Percentiles rank a stretch among this genome's conserved stretches.
These are phyloP conservation scores for Marasmius sp. DNA, from an alignment of 1,284 basidiomycete genomes.

Conservation along the genomic window DNA sequence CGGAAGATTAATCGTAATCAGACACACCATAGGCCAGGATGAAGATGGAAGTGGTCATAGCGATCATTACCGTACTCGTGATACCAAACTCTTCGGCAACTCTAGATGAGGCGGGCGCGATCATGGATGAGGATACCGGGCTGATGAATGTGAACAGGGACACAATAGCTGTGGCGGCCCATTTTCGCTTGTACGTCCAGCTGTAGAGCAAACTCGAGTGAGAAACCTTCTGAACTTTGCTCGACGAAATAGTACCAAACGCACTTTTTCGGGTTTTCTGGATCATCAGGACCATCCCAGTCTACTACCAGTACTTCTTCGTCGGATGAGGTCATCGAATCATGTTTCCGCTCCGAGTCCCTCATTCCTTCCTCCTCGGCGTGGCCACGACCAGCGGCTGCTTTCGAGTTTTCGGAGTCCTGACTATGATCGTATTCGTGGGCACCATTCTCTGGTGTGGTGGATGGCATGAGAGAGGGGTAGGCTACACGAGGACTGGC, in stretches of 20 bases:
- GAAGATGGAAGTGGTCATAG: slow-evolving; percentile 50
- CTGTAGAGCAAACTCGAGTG: slow-evolving; percentile 14
- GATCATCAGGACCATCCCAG: slow-evolving; percentile 54
- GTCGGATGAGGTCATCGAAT: background rate
- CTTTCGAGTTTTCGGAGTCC: no score
- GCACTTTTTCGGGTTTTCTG: slow-evolving; percentile 55
- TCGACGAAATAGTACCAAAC: slow-evolving; percentile 8
- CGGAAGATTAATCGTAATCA: slow-evolving; percentile 34
- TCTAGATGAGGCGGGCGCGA: slow-evolving; percentile 47
- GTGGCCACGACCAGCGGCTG: no score
- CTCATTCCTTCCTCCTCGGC: no score
- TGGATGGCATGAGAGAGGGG: no score
- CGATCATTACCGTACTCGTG: slow-evolving; percentile 37
- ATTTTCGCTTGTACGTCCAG: slow-evolving; percentile 51
- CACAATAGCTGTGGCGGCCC: slow-evolving; percentile 47
- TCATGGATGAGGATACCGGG: slow-evolving; percentile 53
- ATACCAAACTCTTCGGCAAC: slow-evolving; percentile 44
- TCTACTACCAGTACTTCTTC: slow-evolving; percentile 32
- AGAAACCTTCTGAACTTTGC: background rate
- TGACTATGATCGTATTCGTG: no score
- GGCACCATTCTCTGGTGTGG: no score
- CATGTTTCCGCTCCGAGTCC: background rate
- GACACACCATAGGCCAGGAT: slow-evolving; percentile 46
- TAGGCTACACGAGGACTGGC: no score
- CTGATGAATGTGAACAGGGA: slow-evolving; percentile 52